Conservation (phyloP, 2,329 filamentous ascomycete genomes). For the Alternaria arbusti region DNA sequence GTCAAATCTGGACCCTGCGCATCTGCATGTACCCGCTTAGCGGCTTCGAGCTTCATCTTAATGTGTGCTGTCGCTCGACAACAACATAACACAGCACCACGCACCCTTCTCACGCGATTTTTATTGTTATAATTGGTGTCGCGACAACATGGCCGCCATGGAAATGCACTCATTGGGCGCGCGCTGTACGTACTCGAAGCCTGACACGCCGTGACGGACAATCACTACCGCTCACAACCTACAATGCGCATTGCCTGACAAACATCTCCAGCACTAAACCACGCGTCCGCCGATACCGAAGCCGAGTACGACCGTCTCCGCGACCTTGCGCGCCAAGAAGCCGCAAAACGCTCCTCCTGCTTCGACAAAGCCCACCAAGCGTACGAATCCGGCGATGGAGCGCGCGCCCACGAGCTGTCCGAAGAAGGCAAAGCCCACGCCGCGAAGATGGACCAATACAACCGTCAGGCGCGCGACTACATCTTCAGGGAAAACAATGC, state of each 20-base stretch:
- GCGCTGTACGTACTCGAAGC: conserved; percentile 34
- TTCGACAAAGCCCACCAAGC: conserved; percentile 74
- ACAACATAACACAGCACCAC: conserved; percentile 24
- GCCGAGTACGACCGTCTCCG: conserved; percentile 92
- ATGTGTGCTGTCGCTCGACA: conserved; percentile 10
- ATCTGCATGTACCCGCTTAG: conserved; percentile 29
- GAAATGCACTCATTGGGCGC: conserved; percentile 47
- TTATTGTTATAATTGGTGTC: conserved; percentile 9
- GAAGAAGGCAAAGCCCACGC: conserved; percentile 86
- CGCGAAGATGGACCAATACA: conserved; percentile 83
- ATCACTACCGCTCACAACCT: background rate
- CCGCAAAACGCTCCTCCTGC: conserved; percentile 76
- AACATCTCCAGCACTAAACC: conserved; percentile 40
- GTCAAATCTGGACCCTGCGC: conserved; percentile 24
- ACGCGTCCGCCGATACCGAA: conserved; percentile 59
- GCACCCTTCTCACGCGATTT: background rate
- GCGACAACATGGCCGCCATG: conserved; percentile 35
- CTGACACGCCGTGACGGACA: background rate
- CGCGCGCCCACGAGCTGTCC: conserved; percentile 79
- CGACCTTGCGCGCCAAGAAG: conserved; percentile 80
- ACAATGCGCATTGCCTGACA: background rate
- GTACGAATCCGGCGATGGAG: conserved; percentile 83
- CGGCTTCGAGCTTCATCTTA: conserved; percentile 19
- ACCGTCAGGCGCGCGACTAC: conserved; percentile 87
- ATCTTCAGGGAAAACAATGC: conserved; percentile 97